These are phyloP conservation scores for Ploettnerulaceae sp. DNA, from an alignment of 2,329 filamentous ascomycete genomes.

Conservation along the genomic window DNA sequence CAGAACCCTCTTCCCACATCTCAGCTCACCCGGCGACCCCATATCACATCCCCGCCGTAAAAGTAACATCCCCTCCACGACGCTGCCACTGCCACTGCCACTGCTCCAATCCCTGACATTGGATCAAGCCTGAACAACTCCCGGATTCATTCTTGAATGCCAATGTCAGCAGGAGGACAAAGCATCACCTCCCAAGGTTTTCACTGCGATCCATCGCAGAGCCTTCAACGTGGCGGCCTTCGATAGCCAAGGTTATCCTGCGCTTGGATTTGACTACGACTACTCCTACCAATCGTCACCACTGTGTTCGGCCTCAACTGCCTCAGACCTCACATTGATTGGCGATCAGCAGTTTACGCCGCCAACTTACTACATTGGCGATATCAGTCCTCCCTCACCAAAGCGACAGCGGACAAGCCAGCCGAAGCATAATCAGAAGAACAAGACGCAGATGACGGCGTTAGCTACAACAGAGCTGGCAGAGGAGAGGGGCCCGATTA, in stretches of 20 bases:
- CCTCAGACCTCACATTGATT: conserved; percentile 28
- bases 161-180: conserved; percentile 23
- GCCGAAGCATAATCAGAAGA: conserved; percentile 17
- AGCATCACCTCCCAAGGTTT: conserved; percentile 12
- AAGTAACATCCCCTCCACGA: neutral
- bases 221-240: conserved; percentile 31
- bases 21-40: neutral
- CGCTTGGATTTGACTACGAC: conserved; percentile 28
- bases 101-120: conserved; percentile 7
- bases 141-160: conserved; percentile 13
- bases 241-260: conserved; percentile 30
- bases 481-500: conserved; percentile 19
- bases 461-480: conserved; percentile 8
- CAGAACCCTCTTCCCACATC: conserved; percentile 3
- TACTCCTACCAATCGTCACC: conserved; percentile 29
- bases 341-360: conserved; percentile 30
- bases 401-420: conserved; percentile 23
- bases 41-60: neutral
- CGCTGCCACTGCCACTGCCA: conserved; percentile 1
- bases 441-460: conserved; percentile 27
- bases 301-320: conserved; percentile 29
- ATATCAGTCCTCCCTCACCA: conserved; percentile 22
- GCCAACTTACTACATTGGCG: conserved; percentile 17
- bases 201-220: conserved; percentile 30
- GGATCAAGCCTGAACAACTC: neutral